Evolutionary conservation across 495 filamentous ascomycete genomes (phyloP).

Genomic region (Neurospora sp.): DNA sequence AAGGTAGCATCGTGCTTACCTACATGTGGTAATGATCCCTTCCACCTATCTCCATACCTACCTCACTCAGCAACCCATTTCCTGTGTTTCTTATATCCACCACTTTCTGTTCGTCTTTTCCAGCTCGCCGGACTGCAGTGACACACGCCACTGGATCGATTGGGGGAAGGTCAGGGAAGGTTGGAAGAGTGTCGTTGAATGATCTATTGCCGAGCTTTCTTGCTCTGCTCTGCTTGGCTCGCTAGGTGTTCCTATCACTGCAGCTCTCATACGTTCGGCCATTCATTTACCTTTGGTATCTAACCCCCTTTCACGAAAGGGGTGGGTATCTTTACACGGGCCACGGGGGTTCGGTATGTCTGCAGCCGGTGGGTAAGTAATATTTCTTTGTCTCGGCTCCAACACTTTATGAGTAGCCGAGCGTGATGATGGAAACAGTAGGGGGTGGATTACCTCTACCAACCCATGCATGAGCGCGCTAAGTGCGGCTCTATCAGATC

Average conservation of each 20-base stretch:
- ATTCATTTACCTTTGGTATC: background rate
- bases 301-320: background rate
- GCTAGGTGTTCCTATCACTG: background rate
- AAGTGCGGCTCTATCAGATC: background rate
- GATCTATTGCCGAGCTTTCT: background rate
- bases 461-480: background rate
- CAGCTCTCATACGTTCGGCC: background rate
- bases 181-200: background rate
- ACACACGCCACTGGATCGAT: background rate
- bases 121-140: background rate
- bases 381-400: background rate
- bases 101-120: background rate
- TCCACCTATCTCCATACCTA: background rate
- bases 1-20: background rate
- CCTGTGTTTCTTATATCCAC: background rate
- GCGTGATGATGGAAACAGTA: background rate
- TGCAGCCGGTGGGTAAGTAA: background rate
- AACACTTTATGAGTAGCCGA: background rate
- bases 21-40: background rate
- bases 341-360: background rate
- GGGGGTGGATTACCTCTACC: background rate
- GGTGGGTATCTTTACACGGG: background rate
- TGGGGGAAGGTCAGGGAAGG: background rate
- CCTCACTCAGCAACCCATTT: background rate
- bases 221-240: background rate